These are phyloP conservation scores for Sinapis alba DNA, from an alignment of 441 rosid genomes.

Conservation along the genomic window DNA sequence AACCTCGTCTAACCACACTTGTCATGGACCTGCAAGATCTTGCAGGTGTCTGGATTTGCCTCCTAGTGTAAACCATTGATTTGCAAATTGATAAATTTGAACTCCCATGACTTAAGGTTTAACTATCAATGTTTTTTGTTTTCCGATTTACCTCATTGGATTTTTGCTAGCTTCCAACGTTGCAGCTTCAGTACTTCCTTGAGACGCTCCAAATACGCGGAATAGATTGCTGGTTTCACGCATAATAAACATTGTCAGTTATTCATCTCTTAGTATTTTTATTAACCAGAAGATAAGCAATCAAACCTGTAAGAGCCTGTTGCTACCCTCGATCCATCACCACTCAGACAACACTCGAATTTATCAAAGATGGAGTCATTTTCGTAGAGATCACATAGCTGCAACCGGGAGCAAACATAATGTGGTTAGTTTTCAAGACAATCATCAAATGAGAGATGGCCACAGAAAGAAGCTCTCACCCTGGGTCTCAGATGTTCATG, in stretches of 20 bases:
- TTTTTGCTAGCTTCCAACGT: slow-evolving; percentile 81
- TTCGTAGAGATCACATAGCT: slow-evolving; percentile 81
- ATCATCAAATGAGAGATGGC: slow-evolving; percentile 12
- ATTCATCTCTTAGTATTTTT: background rate
- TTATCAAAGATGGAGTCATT: slow-evolving; percentile 84
- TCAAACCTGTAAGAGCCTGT: slow-evolving; percentile 81
- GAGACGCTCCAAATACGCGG: slow-evolving; percentile 69
- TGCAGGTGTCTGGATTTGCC: slow-evolving; percentile 66
- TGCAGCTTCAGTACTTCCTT: slow-evolving; percentile 65
- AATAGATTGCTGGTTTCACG: slow-evolving; percentile 62
- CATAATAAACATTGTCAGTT: background rate
- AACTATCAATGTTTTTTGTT: slow-evolving; percentile 5
- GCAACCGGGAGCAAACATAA: slow-evolving; percentile 16
- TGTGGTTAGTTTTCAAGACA: slow-evolving; percentile 16
- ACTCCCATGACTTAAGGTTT: background rate
- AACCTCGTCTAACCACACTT: slow-evolving; percentile 50
- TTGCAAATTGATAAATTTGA: slow-evolving; percentile 21
- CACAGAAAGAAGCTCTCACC: slow-evolving; percentile 43
- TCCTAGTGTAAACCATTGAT: slow-evolving; percentile 47
- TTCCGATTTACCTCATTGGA: slow-evolving; percentile 60
- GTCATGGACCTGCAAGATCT: slow-evolving; percentile 69
- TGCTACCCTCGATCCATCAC: slow-evolving; percentile 70
- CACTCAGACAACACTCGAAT: slow-evolving; percentile 79
- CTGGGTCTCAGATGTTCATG: slow-evolving; percentile 78
- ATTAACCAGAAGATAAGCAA: slow-evolving; percentile 15